phyloP scores from a whole-genome alignment of 164 flowering plant genomes.

The Annona cherimola region DNA sequence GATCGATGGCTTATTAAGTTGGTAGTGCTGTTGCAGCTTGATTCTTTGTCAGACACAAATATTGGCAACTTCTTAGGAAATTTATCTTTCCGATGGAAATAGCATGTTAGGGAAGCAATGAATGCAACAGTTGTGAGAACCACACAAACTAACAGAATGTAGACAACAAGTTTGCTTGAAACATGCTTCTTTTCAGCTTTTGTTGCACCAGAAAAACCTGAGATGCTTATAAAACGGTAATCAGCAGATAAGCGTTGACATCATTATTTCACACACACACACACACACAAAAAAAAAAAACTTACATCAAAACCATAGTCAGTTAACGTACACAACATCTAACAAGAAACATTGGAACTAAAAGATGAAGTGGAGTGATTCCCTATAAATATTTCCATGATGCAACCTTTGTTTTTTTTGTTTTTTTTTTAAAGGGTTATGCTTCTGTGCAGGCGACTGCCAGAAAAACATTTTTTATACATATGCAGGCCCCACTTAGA shows the following conservation, averaged over 20 bases:
- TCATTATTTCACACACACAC: neutral
- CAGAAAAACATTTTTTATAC: too few species aligned
- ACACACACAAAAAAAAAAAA: too few species aligned
- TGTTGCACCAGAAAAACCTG: conserved; percentile 39
- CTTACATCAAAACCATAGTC: neutral
- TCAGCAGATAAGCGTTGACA: neutral
- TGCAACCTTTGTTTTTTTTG: too few species aligned
- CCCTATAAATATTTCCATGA: too few species aligned
- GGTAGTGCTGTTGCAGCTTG: conserved; percentile 68
- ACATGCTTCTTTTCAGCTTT: conserved; percentile 36
- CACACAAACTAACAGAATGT: conserved; percentile 55
- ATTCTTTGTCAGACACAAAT: conserved; percentile 55
- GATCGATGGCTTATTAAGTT: conserved; percentile 53
- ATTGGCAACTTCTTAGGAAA: conserved; percentile 33
- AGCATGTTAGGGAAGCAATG: conserved; percentile 51
- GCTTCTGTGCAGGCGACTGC: too few species aligned
- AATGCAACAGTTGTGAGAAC: conserved; percentile 55
- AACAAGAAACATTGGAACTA: too few species aligned
- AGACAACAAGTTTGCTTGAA: conserved; percentile 47
- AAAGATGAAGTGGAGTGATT: too few species aligned
- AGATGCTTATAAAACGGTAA: conserved; percentile 7
- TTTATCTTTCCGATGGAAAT: conserved; percentile 45
- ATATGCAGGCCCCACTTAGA: too few species aligned
- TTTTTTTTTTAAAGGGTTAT: too few species aligned
- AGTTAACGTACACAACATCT: neutral